Conservation (phyloP, 2,329 filamentous ascomycete genomes). For the Claviceps sp. region DNA sequence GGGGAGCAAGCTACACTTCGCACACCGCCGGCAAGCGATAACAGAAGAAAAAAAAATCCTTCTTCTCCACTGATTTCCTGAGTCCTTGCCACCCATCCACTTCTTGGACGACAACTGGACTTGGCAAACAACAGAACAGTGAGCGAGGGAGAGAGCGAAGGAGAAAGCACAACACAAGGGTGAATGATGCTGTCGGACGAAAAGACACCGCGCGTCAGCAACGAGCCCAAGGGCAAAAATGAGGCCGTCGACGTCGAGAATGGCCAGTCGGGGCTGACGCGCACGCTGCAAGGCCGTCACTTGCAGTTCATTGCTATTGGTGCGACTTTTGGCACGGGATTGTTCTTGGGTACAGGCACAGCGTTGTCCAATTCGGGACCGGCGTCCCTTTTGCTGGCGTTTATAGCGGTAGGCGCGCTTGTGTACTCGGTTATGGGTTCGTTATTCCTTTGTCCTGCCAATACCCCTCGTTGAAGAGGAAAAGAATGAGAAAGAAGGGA, state of each 20-base stretch:
- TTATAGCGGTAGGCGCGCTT: slow-evolving; percentile 55
- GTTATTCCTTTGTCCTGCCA: background rate
- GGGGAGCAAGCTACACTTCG: background rate
- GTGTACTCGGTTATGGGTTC: slow-evolving; percentile 60
- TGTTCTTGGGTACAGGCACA: slow-evolving; percentile 55
- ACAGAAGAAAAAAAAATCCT: background rate
- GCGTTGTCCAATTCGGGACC: slow-evolving; percentile 52
- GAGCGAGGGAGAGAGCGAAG: background rate
- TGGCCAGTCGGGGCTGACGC: slow-evolving; percentile 21
- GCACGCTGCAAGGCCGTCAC: slow-evolving; percentile 25
- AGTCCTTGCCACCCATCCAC: background rate
- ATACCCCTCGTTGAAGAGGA: too few relatives aligned
- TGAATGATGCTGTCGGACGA: slow-evolving; percentile 4
- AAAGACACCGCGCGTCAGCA: slow-evolving; percentile 3
- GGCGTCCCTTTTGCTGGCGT: slow-evolving; percentile 53
- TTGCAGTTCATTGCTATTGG: slow-evolving; percentile 38
- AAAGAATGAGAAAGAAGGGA: background rate
- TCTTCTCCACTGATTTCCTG: background rate
- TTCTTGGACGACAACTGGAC: background rate
- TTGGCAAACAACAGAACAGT: background rate
- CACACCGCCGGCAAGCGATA: background rate
- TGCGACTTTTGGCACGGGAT: slow-evolving; percentile 58
- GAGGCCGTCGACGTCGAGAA: slow-evolving; percentile 18
- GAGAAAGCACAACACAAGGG: background rate
- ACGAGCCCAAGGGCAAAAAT: slow-evolving; percentile 1